These are phyloP conservation scores for Fusarium chlamydosporum DNA, from an alignment of 2,329 filamentous ascomycete genomes.

Conservation along the genomic window DNA sequence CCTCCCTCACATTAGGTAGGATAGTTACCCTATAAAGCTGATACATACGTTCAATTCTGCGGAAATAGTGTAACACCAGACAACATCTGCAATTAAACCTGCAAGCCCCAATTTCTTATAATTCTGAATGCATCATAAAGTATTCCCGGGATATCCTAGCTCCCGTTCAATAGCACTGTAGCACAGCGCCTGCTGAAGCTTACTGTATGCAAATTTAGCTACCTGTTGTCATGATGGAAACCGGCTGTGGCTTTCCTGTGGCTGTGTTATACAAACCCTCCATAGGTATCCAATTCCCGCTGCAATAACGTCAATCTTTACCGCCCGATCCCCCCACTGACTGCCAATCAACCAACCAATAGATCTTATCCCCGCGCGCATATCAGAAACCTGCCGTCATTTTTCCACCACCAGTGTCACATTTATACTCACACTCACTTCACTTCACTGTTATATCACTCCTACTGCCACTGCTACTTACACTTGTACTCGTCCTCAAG, in stretches of 20 bases:
- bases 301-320: constrained; percentile 24
- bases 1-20: no score
- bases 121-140: constrained; percentile 6
- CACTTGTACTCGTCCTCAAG: neutral
- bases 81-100: constrained; percentile 8
- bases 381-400: constrained; percentile 33
- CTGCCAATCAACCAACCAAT: constrained; percentile 18
- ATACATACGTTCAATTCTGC: neutral
- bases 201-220: neutral
- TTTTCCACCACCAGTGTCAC: constrained; percentile 19
- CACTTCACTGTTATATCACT: neutral
- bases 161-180: neutral
- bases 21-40: constrained; percentile 3
- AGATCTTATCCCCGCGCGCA: constrained; percentile 40
- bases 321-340: constrained; percentile 33
- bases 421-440: constrained; percentile 5
- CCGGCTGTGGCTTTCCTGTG: constrained; percentile 39
- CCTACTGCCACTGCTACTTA: neutral
- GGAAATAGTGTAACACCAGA: constrained; percentile 8
- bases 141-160: constrained; percentile 5
- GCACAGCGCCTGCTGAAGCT: neutral
- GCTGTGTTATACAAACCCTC: constrained; percentile 20
- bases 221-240: constrained; percentile 21
- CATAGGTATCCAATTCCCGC: neutral
- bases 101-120: constrained; percentile 4